A percentile compares a stretch with the other conserved stretches of the same genome.
phyloP scores from a whole-genome alignment of 306 rosid genomes.

The Lathyrus tuberosus region DNA sequence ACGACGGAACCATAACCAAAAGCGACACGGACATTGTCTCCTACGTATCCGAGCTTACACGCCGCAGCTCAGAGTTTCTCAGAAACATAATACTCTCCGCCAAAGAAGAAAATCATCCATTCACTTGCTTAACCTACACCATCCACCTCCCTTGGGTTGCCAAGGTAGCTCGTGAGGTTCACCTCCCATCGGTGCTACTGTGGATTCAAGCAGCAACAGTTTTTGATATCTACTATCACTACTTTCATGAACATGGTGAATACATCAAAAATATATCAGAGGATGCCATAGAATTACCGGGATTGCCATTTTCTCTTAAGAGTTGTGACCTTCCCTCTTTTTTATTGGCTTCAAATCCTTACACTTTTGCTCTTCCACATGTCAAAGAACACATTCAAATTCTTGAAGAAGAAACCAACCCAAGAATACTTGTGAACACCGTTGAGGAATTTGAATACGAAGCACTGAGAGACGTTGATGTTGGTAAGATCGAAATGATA shows the following conservation, averaged over 20 bases:
- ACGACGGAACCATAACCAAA: constrained; percentile 20
- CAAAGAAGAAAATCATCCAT: constrained; percentile 26
- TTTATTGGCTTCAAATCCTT: not conserved
- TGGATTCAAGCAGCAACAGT: constrained; percentile 55
- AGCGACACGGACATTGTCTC: not conserved
- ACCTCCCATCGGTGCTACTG: constrained; percentile 37
- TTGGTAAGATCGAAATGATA: constrained; percentile 12
- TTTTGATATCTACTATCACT: constrained; percentile 46
- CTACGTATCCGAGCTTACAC: constrained; percentile 40
- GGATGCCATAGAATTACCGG: constrained; percentile 36
- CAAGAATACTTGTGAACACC: constrained; percentile 45
- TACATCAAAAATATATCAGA: not conserved
- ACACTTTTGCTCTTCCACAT: constrained; percentile 33
- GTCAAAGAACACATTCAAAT: constrained; percentile 35
- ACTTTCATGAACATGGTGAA: constrained; percentile 38
- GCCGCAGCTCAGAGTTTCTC: constrained; percentile 39
- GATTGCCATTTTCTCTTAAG: constrained; percentile 34
- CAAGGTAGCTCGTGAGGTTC: constrained; percentile 37
- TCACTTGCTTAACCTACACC: constrained; percentile 46
- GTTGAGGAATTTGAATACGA: constrained; percentile 50
- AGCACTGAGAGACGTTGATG: constrained; percentile 34
- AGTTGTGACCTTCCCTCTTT: constrained; percentile 44
- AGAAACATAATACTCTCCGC: constrained; percentile 26
- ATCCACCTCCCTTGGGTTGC: constrained; percentile 49
- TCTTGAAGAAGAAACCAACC: constrained; percentile 32